Conservation (phyloP, 2,329 filamentous ascomycete species). For the Mycocentrospora acerina region DNA sequence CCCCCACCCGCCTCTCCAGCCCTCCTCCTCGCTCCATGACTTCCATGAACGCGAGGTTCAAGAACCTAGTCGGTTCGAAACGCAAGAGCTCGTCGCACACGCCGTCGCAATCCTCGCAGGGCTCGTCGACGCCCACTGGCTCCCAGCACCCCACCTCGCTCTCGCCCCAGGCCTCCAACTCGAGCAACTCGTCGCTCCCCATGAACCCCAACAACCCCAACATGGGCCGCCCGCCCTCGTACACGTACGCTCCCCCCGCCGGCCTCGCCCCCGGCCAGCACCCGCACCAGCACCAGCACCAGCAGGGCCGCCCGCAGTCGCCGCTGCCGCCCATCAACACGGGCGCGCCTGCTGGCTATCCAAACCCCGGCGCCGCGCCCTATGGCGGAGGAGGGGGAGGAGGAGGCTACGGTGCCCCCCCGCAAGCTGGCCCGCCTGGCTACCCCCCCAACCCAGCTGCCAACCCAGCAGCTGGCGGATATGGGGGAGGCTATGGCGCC, state of each 20-base stretch:
- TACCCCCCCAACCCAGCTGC: slow-evolving; percentile 42
- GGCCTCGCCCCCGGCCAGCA: slow-evolving; percentile 35
- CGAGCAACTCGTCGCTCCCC: slow-evolving; percentile 44
- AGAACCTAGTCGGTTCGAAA: slow-evolving; percentile 79
- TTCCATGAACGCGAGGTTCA: slow-evolving; percentile 78
- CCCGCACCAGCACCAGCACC: slow-evolving; percentile 30
- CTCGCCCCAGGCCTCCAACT: slow-evolving; percentile 43
- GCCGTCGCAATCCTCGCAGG: slow-evolving; percentile 37
- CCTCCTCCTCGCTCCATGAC: slow-evolving; percentile 55
- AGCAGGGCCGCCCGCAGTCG: slow-evolving; percentile 52
- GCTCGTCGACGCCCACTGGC: slow-evolving; percentile 42
- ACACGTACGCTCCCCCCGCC: slow-evolving; percentile 55
- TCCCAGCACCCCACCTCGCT: slow-evolving; percentile 42
- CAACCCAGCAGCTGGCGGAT: slow-evolving; percentile 17
- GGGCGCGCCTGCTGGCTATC: slow-evolving; percentile 48
- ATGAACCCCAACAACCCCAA: slow-evolving; percentile 57
- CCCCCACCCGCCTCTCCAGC: slow-evolving; percentile 25
- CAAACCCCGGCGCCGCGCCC: slow-evolving; percentile 41
- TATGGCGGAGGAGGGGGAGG: no score
- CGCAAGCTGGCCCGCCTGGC: slow-evolving; percentile 43
- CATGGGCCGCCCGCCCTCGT: slow-evolving; percentile 64
- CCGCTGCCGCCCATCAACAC: slow-evolving; percentile 61
- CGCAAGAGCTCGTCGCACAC: slow-evolving; percentile 65
- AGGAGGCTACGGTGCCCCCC: slow-evolving; percentile 38
- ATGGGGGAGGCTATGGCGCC: slow-evolving; percentile 32